A percentile compares a stretch with the other conserved stretches of the same genome.
phyloP scores from a whole-genome alignment of 2,329 filamentous ascomycete genomes.

The Diplodia mutila region DNA sequence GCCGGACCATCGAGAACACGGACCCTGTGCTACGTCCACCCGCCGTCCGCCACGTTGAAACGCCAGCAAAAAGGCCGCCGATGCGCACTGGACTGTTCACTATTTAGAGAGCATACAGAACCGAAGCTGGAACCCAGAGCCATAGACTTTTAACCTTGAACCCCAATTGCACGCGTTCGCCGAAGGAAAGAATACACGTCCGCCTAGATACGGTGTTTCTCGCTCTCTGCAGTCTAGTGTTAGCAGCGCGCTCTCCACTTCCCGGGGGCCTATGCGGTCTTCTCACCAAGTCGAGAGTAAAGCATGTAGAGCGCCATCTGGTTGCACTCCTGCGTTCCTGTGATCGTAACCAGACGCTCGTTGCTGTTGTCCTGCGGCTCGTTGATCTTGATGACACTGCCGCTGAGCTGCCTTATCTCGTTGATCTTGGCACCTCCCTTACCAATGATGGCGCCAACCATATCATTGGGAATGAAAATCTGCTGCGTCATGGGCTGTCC shows the following conservation, averaged over 20 bases:
- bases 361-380: conserved; percentile 99
- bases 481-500: conserved; percentile 92
- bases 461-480: conserved; percentile 98
- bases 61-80: conserved; percentile 22
- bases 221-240: conserved; percentile 30
- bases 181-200: conserved; percentile 18
- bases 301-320: conserved; percentile 99
- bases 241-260: not conserved
- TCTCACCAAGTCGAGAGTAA: conserved; percentile 89
- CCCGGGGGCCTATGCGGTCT: not conserved
- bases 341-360: conserved; percentile 95
- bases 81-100: conserved; percentile 10
- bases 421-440: conserved; percentile 99
- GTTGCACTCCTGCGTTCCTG: conserved; percentile 96
- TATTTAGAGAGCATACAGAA: conserved; percentile 18
- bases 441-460: conserved; percentile 98
- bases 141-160: conserved; percentile 26
- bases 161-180: conserved; percentile 19
- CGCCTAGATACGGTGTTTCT: conserved; percentile 31
- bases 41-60: conserved; percentile 9
- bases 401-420: conserved; percentile 94
- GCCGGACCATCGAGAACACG: not conserved
- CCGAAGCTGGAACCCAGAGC: conserved; percentile 20
- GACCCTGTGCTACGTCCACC: not conserved
- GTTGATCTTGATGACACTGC: conserved; percentile 99